Evolutionary conservation across 2,329 filamentous ascomycete genomes (phyloP).

Genomic region (Botrytis squamosa): DNA sequence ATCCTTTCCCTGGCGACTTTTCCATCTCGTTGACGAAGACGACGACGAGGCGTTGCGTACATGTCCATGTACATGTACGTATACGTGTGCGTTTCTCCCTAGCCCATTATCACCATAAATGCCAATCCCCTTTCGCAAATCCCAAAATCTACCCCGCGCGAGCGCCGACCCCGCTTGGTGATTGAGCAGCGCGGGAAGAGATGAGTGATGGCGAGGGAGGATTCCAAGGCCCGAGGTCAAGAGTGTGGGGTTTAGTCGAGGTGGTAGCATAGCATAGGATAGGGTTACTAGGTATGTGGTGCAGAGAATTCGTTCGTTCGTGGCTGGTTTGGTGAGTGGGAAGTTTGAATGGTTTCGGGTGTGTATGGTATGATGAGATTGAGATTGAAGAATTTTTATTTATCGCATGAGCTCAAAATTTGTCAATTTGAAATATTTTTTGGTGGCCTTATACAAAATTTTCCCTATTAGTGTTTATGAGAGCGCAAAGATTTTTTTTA

Average conservation of each 20-base stretch:
- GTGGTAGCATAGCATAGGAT: slow-evolving; percentile 1
- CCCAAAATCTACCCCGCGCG: neutral
- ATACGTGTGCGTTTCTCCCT: too few species aligned
- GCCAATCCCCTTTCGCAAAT: neutral
- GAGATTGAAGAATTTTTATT: neutral
- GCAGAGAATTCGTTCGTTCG: neutral
- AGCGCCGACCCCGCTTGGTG: neutral
- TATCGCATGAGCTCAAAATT: neutral
- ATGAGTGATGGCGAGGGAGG: neutral
- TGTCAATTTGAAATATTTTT: neutral
- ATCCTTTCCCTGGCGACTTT: slow-evolving; percentile 73
- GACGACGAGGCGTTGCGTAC: neutral
- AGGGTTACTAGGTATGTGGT: neutral
- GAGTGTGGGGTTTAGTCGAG: neutral
- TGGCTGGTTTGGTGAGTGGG: neutral
- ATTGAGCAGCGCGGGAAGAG: neutral
- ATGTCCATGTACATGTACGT: too few species aligned
- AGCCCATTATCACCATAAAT: too few species aligned
- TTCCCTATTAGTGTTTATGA: neutral
- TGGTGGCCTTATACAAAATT: neutral
- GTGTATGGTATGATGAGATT: neutral
- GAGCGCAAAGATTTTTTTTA: neutral
- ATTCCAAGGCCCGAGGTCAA: neutral
- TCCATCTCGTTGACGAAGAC: slow-evolving; percentile 76
- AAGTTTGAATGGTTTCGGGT: neutral